Conservation (phyloP, 2,329 filamentous ascomycete species). For the Stagonosporopsis cucurbitacearum region DNA sequence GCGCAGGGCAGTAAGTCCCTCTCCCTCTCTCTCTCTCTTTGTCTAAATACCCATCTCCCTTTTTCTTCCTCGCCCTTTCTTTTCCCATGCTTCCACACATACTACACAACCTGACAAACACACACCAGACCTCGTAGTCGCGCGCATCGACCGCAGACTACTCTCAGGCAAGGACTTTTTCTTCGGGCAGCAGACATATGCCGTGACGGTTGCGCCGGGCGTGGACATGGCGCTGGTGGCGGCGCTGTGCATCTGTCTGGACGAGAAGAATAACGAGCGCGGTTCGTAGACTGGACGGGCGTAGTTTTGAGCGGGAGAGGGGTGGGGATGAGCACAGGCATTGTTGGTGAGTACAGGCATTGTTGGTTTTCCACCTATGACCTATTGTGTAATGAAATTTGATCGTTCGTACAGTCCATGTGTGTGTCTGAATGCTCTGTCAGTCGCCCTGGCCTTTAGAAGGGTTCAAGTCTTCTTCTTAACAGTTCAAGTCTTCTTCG, state of each 20-base stretch:
- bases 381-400: too few species aligned
- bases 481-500: too few species aligned
- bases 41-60: too few species aligned
- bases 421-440: too few species aligned
- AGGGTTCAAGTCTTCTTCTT: too few species aligned
- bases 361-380: too few species aligned
- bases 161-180: slow-evolving; percentile 65
- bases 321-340: too few species aligned
- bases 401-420: too few species aligned
- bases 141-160: slow-evolving; percentile 64
- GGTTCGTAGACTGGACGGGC: not conserved
- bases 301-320: too few species aligned
- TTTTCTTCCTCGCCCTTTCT: not conserved
- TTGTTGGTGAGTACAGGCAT: too few species aligned
- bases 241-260: slow-evolving; percentile 71
- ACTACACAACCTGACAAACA: not conserved
- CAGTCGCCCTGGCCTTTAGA: too few species aligned
- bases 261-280: slow-evolving; percentile 56
- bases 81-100: not conserved
- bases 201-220: slow-evolving; percentile 66
- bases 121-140: slow-evolving; percentile 56
- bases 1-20: slow-evolving; percentile 35
- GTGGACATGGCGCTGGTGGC: slow-evolving; percentile 71
- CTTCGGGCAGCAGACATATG: slow-evolving; percentile 70
- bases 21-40: not conserved